phyloP scores from a whole-genome alignment of 345 rosid species.

The Bruguiera gymnorhiza region DNA sequence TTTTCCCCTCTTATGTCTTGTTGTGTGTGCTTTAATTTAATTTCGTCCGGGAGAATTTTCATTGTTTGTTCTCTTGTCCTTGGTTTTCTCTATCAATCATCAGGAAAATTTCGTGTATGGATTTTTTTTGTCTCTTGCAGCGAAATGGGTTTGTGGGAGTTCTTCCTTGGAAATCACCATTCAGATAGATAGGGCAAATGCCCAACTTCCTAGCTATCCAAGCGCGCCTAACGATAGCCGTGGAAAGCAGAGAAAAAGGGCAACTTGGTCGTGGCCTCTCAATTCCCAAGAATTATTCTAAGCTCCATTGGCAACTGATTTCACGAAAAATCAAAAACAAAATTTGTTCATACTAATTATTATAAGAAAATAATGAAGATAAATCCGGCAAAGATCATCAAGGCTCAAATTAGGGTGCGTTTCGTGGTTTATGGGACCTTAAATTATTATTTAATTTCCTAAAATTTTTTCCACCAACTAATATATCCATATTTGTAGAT shows the following conservation, averaged over 20 bases:
- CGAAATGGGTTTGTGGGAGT: constrained; percentile 4
- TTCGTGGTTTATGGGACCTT: constrained; percentile 12
- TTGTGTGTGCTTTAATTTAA: background rate
- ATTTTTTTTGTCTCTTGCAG: constrained; percentile 27
- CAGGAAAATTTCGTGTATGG: constrained; percentile 26
- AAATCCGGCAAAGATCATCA: constrained; percentile 6
- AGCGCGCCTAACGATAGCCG: no score
- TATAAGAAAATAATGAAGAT: background rate
- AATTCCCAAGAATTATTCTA: constrained; percentile 18
- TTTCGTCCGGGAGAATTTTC: constrained; percentile 14
- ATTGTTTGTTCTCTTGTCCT: constrained; percentile 8
- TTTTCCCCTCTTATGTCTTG: background rate
- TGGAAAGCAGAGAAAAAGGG: background rate
- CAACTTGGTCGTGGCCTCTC: background rate
- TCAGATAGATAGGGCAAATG: background rate
- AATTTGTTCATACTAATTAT: background rate
- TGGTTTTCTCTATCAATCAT: constrained; percentile 38
- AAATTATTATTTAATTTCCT: background rate
- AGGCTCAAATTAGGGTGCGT: background rate
- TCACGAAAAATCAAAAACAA: no score
- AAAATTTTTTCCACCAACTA: no score
- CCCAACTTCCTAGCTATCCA: no score
- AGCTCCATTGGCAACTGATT: background rate
- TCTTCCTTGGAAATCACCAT: constrained; percentile 19
- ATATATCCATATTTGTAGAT: constrained; percentile 2